Percentiles rank a stretch among this genome's conserved stretches.
phyloP scores from a whole-genome alignment of 805 yeast genomes.

The Candida patagonica region DNA sequence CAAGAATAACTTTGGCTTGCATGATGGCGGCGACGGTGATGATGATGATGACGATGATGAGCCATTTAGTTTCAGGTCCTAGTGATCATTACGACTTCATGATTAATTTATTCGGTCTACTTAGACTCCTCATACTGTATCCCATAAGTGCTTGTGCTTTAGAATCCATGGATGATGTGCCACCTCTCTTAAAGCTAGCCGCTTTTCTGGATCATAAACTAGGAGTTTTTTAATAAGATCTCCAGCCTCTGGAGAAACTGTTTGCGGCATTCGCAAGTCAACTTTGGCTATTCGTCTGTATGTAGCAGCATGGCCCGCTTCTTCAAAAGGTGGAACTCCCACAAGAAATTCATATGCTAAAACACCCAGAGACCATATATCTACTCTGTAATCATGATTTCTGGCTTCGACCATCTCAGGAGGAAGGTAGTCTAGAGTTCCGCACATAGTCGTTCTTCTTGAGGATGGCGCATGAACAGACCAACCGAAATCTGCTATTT shows the following conservation, averaged over 20 bases:
- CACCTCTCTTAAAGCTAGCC: conserved; percentile 55
- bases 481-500: conserved; percentile 95
- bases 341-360: conserved; percentile 76
- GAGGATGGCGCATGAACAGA: conserved; percentile 59
- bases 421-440: conserved; percentile 87
- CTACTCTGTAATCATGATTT: conserved; percentile 71
- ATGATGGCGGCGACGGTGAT: conserved; percentile 4
- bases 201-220: conserved; percentile 56
- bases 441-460: conserved; percentile 77
- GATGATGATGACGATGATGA: conserved; percentile 20
- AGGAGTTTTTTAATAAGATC: conserved; percentile 59
- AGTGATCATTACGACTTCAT: not conserved
- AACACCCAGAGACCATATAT: conserved; percentile 89
- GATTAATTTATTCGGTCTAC: too few species aligned
- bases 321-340: conserved; percentile 91
- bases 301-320: conserved; percentile 61
- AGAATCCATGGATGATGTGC: conserved; percentile 77
- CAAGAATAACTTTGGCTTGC: too few species aligned
- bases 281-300: conserved; percentile 71
- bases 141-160: conserved; percentile 57
- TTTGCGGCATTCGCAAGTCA: conserved; percentile 65
- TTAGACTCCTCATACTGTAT: conserved; percentile 10
- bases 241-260: conserved; percentile 62
- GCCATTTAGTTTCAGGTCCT: conserved; percentile 17
- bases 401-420: conserved; percentile 89